Percentiles rank a stretch among this genome's conserved stretches.
Conservation (phyloP, 495 filamentous ascomycete species). For the Aspergillus campestris region DNA sequence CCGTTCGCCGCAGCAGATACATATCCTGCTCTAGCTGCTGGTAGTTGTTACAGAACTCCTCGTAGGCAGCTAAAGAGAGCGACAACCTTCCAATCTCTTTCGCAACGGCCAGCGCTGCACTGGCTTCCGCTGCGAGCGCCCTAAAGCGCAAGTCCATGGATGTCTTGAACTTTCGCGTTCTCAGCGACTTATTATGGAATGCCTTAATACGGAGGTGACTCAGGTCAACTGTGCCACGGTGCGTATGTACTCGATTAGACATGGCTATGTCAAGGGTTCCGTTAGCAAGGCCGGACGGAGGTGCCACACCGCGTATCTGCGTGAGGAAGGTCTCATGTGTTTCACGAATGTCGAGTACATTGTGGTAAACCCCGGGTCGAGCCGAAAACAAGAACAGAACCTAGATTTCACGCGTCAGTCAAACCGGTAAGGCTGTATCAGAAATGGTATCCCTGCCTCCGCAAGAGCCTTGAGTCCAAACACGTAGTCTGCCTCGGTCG, state of each 20-base stretch:
- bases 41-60: slow-evolving; percentile 82
- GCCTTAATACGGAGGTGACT: slow-evolving; percentile 22
- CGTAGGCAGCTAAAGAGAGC: slow-evolving; percentile 72
- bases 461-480: slow-evolving; percentile 76
- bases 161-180: slow-evolving; percentile 19
- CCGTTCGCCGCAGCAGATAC: slow-evolving; percentile 53
- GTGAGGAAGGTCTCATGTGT: slow-evolving; percentile 37
- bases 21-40: slow-evolving; percentile 73
- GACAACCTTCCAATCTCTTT: slow-evolving; percentile 69
- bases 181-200: slow-evolving; percentile 23
- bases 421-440: not conserved
- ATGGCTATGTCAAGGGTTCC: slow-evolving; percentile 13
- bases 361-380: slow-evolving; percentile 34
- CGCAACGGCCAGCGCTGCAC: slow-evolving; percentile 65
- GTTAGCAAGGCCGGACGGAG: slow-evolving; percentile 18
- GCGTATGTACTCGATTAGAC: slow-evolving; percentile 13
- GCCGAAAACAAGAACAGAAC: slow-evolving; percentile 29
- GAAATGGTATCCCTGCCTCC: slow-evolving; percentile 50
- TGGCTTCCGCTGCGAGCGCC: slow-evolving; percentile 56
- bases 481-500: slow-evolving; percentile 82
- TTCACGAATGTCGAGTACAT: slow-evolving; percentile 33
- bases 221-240: slow-evolving; percentile 17
- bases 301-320: slow-evolving; percentile 23
- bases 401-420: slow-evolving; percentile 8
- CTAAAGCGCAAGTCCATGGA: slow-evolving; percentile 20